Base-by-base conservation (phyloP, 2,329 filamentous ascomycete genomes). In the Pseudocercospora pini-densiflorae region DNA sequence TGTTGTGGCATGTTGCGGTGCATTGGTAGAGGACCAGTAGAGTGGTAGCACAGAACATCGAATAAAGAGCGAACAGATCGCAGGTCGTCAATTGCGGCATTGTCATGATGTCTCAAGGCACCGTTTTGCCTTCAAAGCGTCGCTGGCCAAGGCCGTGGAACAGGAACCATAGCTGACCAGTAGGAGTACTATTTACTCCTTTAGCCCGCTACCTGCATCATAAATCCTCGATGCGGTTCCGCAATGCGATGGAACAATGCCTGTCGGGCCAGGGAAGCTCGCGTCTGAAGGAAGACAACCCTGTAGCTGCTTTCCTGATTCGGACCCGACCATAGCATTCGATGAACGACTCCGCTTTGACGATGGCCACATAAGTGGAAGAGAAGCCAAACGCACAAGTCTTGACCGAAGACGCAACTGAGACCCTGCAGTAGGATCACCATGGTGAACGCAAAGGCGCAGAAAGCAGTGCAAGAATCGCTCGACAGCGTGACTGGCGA, bases 381-480 rank as follows among this genome's bases (percentile, higher is more conserved):
- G 40, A 19, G 16, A 16, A 43, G 40, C 16, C 10, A 19, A 19
- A 19, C 16, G 6, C n/a, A 2, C 40, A n/a, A 19, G 40, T 43
- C 16, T 19, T n/a, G 40, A 8, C 1, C 40, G 40, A 19, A 43
- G 40, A 0, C 16, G 16, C 16, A 2, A 43, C 40, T 7, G 3
- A 8, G 8, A 43, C 1, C 16, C 40, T 0, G 40, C 5, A 0
- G 3, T 9, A 19, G 16, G 19, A n/a, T 6, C 36, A 43, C 23
- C 45, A 65, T 65, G 63, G 63, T 67, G 19, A 77, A 77, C 51
- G 66, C 71, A 65, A 73, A 76, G 65, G 73, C 72, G 3, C 75
- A 77, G 65, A 66, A 74, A 47, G 71, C 75, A 1, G 77, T 83
- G 12, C 79, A 81, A 64, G 71, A 74, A 53, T 75, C 78, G 12